These are phyloP conservation scores for Mycena floridula DNA, from an alignment of 768 basidiomycete species.

Conservation along the genomic window DNA sequence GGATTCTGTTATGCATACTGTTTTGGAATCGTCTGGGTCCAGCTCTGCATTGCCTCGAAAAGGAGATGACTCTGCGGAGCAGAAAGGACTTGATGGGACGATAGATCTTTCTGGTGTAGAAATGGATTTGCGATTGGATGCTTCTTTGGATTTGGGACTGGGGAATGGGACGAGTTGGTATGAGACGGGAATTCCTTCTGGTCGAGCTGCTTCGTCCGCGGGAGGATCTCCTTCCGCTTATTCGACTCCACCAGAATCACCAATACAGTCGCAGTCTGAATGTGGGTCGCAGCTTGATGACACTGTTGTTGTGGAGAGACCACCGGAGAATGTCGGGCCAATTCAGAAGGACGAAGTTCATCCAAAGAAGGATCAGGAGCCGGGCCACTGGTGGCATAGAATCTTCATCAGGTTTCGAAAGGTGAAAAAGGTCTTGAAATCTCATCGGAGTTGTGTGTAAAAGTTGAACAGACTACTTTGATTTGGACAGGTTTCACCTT, in stretches of 20 bases:
- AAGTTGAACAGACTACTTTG: too few species aligned
- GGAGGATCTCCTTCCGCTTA: background rate
- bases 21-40: background rate
- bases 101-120: background rate
- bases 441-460: background rate
- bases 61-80: background rate
- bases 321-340: background rate
- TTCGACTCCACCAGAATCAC: background rate
- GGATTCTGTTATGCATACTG: background rate
- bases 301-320: background rate
- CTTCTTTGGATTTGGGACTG: background rate
- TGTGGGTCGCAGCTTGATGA: background rate
- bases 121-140: background rate
- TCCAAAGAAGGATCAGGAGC: background rate
- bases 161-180: background rate
- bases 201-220: background rate
- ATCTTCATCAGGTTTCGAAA: background rate
- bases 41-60: background rate
- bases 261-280: background rate
- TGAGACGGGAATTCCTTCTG: background rate
- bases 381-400: background rate
- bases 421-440: background rate
- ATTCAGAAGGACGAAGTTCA: background rate
- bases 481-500: too few species aligned
- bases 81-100: background rate